Evolutionary conservation across 2,329 filamentous ascomycete genomes (phyloP), one percentile per base, ranked within the genome.

Genomic region (Cladophialophora chaetospira): DNA sequence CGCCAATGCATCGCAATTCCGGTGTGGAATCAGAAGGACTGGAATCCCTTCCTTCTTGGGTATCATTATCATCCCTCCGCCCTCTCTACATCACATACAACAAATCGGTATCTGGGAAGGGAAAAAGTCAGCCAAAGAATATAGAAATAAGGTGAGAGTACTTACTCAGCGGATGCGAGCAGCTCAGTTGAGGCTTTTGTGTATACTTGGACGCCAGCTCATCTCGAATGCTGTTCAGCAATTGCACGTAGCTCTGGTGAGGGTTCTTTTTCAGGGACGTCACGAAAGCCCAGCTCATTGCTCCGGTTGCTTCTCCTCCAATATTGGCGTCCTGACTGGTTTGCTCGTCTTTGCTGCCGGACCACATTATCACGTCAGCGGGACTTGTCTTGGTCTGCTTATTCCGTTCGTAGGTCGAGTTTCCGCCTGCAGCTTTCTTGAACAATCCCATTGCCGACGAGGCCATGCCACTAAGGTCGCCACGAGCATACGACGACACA

Each of bases 281-380:
- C 72, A 99, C 94, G 73, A 99, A 99, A 2, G 94, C 94, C 85
- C 89, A 97, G 3, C 91, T 96, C 94, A 99, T 97, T 73, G 94
- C 94, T 53, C 94, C 94, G 0, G 94, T 99, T 29, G 94, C 93
- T 75, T 97, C 83, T 55, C 90, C 86, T 40, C 82, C 84, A 65
- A 97, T 97, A 25, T 86, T 89, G 10, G 94, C 92, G 72, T 99
- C 94, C 75, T 91, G 89, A 57, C 91, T 96, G 67, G 94, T 99
- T 75, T 97, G 94, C 60, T 87, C 85, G 70, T 99, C 94, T 75
- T 96, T 97, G 77, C 90, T 95, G 55, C 94, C 94, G 60, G 90
- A 96, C 88, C 92, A 96, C 89, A 97, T 96, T 71, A 99, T 85
- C 28, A 99, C 94, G 73, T 99, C 94, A 36, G 94, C 94, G 1